A percentile compares a stretch with the other conserved stretches of the same genome.
Evolutionary conservation across 805 yeast genomes (phyloP).

Genomic region (Saturnispora kantuleensis): DNA sequence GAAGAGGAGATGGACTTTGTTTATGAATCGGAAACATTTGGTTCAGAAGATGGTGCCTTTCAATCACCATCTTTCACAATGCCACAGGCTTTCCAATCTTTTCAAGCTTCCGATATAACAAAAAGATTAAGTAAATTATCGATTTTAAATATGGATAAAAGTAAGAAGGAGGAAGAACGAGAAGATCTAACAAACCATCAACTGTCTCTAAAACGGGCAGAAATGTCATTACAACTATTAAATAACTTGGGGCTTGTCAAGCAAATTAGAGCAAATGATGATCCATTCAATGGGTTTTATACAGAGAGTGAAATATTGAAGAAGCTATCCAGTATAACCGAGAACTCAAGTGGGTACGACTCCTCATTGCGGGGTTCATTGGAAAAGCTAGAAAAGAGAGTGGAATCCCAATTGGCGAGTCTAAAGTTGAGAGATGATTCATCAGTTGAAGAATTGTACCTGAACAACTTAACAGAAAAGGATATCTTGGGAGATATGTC

Average conservation of each 20-base stretch:
- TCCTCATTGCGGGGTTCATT: slow-evolving; percentile 25
- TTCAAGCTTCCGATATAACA: slow-evolving; percentile 27
- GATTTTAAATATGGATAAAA: slow-evolving; percentile 6
- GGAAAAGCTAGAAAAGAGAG: slow-evolving; percentile 20
- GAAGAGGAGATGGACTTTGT: slow-evolving; percentile 22
- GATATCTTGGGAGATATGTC: slow-evolving; percentile 40
- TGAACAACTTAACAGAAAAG: slow-evolving; percentile 24
- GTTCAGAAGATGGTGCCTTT: not conserved
- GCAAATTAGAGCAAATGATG: not conserved
- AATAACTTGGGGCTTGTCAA: slow-evolving; percentile 4
- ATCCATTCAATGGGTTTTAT: not conserved
- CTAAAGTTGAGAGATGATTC: not conserved
- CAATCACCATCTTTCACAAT: slow-evolving; percentile 5
- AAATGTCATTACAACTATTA: slow-evolving; percentile 9
- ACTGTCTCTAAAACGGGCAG: slow-evolving; percentile 8
- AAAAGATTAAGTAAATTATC: slow-evolving; percentile 19
- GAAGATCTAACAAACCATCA: not conserved
- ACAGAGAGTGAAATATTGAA: slow-evolving; percentile 7
- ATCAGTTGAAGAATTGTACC: slow-evolving; percentile 16
- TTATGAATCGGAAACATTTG: slow-evolving; percentile 18
- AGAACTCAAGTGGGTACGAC: slow-evolving; percentile 28
- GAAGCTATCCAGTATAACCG: slow-evolving; percentile 9
- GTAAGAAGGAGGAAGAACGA: not conserved
- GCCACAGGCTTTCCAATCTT: slow-evolving; percentile 28
- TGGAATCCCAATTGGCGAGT: slow-evolving; percentile 6